Percentiles rank a stretch among this genome's conserved stretches.
These are phyloP conservation scores for Sindora glabra DNA, from an alignment of 306 rosid genomes.

Conservation along the genomic window DNA sequence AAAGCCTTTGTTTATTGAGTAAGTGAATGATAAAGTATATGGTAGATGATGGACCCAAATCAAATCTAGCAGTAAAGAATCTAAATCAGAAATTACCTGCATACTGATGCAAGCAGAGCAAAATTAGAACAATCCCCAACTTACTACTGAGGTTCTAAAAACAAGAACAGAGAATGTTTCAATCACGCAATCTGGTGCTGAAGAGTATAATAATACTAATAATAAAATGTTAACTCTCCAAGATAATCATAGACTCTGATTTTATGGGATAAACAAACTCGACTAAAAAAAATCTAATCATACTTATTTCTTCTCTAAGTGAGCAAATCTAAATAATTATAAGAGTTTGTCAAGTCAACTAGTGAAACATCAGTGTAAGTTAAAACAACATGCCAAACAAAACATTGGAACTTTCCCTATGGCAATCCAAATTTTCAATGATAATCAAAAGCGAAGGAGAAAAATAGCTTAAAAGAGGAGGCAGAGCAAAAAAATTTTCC, in stretches of 20 bases:
- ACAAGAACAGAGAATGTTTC: not conserved
- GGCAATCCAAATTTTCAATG: not conserved
- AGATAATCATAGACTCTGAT: not conserved
- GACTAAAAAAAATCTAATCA: too few relatives aligned
- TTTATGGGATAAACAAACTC: not conserved
- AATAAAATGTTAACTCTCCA: not conserved
- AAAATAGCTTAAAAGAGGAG: not conserved
- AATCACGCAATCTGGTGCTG: not conserved
- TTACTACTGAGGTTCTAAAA: not conserved
- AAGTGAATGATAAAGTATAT: not conserved
- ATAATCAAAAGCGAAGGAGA: not conserved
- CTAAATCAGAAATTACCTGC: not conserved
- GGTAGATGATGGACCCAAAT: not conserved
- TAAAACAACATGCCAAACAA: not conserved
- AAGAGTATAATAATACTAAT: not conserved
- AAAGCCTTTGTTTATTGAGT: not conserved
- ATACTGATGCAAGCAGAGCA: not conserved
- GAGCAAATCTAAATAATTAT: not conserved
- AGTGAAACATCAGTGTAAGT: not conserved
- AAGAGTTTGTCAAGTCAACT: not conserved
- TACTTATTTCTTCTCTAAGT: too few relatives aligned
- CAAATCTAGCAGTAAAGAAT: not conserved
- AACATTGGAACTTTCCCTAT: not conserved
- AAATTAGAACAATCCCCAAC: not conserved
- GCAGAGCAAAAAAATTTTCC: not conserved